Evolutionary conservation across 2,329 filamentous ascomycete species (phyloP), one percentile per base, ranked within the genome.

Genomic region (Paecilomyces dactylethromorphus): DNA sequence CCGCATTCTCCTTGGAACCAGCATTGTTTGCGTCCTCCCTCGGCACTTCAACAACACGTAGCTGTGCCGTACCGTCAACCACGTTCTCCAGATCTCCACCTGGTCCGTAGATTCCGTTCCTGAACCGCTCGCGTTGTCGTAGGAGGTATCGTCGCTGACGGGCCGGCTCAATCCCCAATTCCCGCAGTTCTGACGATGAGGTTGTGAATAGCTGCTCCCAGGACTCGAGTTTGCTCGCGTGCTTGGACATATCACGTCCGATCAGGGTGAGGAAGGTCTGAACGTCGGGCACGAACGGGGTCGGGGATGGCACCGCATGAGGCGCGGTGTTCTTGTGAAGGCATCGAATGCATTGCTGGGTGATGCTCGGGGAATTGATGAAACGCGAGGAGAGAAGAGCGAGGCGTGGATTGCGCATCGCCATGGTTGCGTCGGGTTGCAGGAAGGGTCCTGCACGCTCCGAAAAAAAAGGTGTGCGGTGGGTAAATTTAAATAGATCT

Each of bases 201-300:
- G 94, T 81, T 53, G 87, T 87, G 82, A 97, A 97, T 53, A 99
- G 85, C 5, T 90, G 85, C 56, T 94, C 89, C 94, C 94, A 97
- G 11, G 89, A 88, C 2, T 90, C 86, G 67, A 99, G 91, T 76
- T 97, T 97, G 76, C 85, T 81, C 54, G 89, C 84, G 79, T 97
- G 91, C 70, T 89, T 86, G 69, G 84, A 87, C 68, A 97, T 86
- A 67, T 87, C 87, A 63, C 94, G 92, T 66, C 94, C 94, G 76
- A 97, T 97, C 60, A 97, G 82, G 35, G 84, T 91, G 62, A 97
- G 87, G 76, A 99, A 96, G 15, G 92, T 94, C 66, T 82, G 73
- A 49, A 91, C 86, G 72, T 97, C 88, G 32, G 92, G 93, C 45
- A 96, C 87, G 68, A 96, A 92, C 1, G 91, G 90, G 39, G 89